phyloP scores from a whole-genome alignment of 805 yeast species.

The Candida montana region DNA sequence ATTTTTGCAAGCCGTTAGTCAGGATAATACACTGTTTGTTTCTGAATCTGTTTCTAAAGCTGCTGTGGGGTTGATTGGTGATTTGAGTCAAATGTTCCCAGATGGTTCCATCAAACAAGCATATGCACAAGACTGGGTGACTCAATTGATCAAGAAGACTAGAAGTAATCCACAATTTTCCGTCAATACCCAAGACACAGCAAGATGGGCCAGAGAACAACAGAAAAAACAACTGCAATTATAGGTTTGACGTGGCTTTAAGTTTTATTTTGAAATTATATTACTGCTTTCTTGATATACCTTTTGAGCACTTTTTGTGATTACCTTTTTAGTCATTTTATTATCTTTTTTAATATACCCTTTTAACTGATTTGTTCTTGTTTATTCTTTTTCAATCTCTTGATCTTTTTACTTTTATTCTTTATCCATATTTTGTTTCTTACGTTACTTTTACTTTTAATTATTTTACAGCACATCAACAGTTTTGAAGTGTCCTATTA shows the following conservation, averaged over 20 bases:
- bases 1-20: conserved; percentile 55
- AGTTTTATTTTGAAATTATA: too few species aligned
- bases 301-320: too few species aligned
- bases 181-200: conserved; percentile 78
- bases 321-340: conserved; percentile 2
- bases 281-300: too few species aligned
- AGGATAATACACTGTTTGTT: conserved; percentile 53
- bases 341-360: conserved; percentile 3
- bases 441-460: neutral
- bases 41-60: conserved; percentile 74
- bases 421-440: conserved; percentile 1
- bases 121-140: conserved; percentile 73
- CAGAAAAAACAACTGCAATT: conserved; percentile 19
- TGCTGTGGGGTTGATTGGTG: conserved; percentile 89
- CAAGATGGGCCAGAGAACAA: conserved; percentile 94
- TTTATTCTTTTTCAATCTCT: neutral
- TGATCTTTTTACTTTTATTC: neutral
- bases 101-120: conserved; percentile 65
- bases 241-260: neutral
- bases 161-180: conserved; percentile 58
- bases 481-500: too few species aligned
- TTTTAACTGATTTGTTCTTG: neutral
- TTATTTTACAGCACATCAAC: too few species aligned
- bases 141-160: conserved; percentile 68
- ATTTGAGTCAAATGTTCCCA: conserved; percentile 81